Conservation (phyloP, 2,329 filamentous ascomycete species). For the Pseudonectria buxi region DNA sequence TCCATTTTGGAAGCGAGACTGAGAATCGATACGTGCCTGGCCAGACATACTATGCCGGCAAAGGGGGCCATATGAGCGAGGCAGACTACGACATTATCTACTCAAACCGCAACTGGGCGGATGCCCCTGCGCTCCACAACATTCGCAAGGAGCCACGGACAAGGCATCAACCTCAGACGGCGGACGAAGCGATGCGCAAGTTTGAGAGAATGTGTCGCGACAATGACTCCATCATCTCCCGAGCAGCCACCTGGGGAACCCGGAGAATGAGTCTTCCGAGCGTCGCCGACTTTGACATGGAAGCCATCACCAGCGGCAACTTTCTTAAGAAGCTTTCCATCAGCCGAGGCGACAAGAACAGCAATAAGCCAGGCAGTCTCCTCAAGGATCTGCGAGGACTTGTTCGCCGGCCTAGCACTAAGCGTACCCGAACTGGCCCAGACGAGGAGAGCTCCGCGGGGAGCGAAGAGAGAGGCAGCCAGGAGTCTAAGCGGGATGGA, state of each 20-base stretch:
- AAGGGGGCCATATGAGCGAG: conserved; percentile 36
- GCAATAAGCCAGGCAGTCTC: conserved; percentile 40
- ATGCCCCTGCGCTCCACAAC: conserved; percentile 39
- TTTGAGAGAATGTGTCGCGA: conserved; percentile 48
- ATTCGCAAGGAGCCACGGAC: conserved; percentile 31
- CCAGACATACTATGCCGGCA: conserved; percentile 42
- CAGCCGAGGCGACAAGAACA: conserved; percentile 34
- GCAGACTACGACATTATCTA: conserved; percentile 45
- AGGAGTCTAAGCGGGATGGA: conserved; percentile 34
- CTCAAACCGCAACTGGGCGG: conserved; percentile 41
- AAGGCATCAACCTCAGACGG: conserved; percentile 41
- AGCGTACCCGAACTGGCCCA: conserved; percentile 39
- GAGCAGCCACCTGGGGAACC: conserved; percentile 65
- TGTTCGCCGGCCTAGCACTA: conserved; percentile 45
- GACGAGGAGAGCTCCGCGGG: conserved; percentile 22
- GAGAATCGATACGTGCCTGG: conserved; percentile 43
- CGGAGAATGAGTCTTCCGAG: conserved; percentile 58
- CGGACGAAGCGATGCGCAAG: conserved; percentile 46
- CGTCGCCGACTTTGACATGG: conserved; percentile 44
- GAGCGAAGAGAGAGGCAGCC: conserved; percentile 25
- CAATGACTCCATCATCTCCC: conserved; percentile 52
- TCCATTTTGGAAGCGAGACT: conserved; percentile 41
- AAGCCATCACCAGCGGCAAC: conserved; percentile 52
- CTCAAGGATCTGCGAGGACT: conserved; percentile 45
- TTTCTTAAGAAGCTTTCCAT: conserved; percentile 58